Base-by-base conservation (phyloP, 352 stramenopile species). In the Phytophthora lateralis region DNA sequence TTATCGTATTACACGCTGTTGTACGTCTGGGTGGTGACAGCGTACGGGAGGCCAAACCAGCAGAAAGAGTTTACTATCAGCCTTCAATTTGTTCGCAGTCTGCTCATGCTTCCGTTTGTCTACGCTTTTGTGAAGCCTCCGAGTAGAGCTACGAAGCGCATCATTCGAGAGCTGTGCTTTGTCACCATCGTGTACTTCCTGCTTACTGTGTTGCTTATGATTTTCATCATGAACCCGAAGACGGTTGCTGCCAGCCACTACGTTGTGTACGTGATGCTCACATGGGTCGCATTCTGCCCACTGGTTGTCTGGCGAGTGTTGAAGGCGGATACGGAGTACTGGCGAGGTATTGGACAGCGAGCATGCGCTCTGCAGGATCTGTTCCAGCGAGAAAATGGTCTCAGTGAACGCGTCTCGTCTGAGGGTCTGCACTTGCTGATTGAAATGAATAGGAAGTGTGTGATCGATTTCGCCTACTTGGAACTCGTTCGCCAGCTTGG, bases 401-500 rank as follows among this genome's bases (percentile, higher is more conserved):
- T 80, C 2, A 61, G 68, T 9, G 77, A 84, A 20, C 61, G 66
- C 0, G 44, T 80, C 1, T 83, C 74, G 0, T 73, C 71, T 6
- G 35, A 80, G 38, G 74, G 69, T 20, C 56, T 87, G 0, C 75
- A 87, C 39, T 41, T 78, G 10, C 52, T 84, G 12, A 84, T 86
- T 45, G 76, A 85, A 41, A 73, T 80, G 67, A 76, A 86, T 24
- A 71, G 71, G 8, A 84, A 82, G 29, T 64, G 69, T 46, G 60
- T 87, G 32, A 81, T 87, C 24, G 77, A 87, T 35, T 87, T 87
- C 53, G 75, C 75, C 6, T 80, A 82, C 41, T 42, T 86, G 26
- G 60, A 78, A 8, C 43, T 86, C n/a, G 44, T 63, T 17, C 48
- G 53, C 3, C 63, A 65, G 21, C 60, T 84, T 46, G 75, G 71